Evolutionary conservation across 805 yeast species (phyloP), one percentile per base, ranked within the genome.

Genomic region (Ogataea parapolymorpha): DNA sequence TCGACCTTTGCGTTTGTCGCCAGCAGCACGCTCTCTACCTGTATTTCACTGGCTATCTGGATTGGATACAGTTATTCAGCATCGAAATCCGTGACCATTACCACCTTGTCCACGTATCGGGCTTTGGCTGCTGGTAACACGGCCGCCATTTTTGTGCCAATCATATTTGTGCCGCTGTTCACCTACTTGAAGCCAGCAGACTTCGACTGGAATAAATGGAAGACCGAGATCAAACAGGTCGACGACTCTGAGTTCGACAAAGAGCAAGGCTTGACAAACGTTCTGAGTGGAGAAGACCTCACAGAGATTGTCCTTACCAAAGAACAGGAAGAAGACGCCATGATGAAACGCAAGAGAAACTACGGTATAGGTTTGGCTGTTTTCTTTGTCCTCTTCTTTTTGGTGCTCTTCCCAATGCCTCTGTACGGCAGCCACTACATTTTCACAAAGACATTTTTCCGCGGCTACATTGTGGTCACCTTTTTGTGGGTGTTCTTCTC

Each of bases 71-170:
- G 73, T 7, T 54, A 66, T 30, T 56, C 61, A 5, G 54, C 62
- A 31, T 51, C 58, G 12, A 44, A 45, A 2, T 18, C 32, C 6
- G 49, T 60, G 18, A 55, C 45, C 2, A 32, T 60, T 58, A 62
- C 53, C 9, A 42, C 59, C 1, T 67, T 79, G 27, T 74, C 75
- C 39, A 70, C 69, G 42, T 78, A 76, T 54, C 69, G 69, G 47
- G 65, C 81, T 16, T 72, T 71, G 71, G 71, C 77, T 44, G 75
- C 77, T 2, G 82, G 82, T 32, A 77, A 77, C 54, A 73, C 76
- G 12, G 74, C 74, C 45, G 80, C 82, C 1, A 65, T 77, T 42
- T 71, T 69, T 37, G 59, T 73, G 17, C 81, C 82, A 1, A 48
- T 67, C 30, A 46, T 77, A 11, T 52, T 72, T 24, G 56, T 72